Percentiles rank a stretch among this genome's conserved stretches.
Evolutionary conservation across 2,329 filamentous ascomycete genomes (phyloP).

Genomic region (Paracorniculantispora psalliotae): DNA sequence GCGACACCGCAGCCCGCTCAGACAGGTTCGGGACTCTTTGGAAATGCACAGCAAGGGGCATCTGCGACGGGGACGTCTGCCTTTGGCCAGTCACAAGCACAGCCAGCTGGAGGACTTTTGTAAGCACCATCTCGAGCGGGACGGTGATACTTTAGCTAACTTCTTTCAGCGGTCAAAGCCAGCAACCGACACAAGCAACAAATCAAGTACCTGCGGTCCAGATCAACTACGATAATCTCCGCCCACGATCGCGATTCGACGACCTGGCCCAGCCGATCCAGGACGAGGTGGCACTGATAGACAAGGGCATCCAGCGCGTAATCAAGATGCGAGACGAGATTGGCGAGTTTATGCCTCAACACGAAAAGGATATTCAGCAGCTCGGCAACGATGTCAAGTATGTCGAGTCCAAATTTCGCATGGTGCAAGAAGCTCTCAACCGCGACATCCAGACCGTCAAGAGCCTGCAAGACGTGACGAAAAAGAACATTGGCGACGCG

Average conservation of each 20-base stretch:
- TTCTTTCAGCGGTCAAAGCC: conserved; percentile 1
- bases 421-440: conserved; percentile 40
- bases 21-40: conserved; percentile 28
- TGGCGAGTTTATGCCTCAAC: conserved; percentile 59
- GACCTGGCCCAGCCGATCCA: conserved; percentile 82
- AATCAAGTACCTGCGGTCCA: conserved; percentile 65
- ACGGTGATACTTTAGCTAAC: not conserved
- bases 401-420: conserved; percentile 44
- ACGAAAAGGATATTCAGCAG: conserved; percentile 44
- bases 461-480: conserved; percentile 53
- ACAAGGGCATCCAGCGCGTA: conserved; percentile 74
- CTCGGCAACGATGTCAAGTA: conserved; percentile 44
- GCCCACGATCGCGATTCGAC: conserved; percentile 85
- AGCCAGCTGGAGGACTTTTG: conserved; percentile 29
- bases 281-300: conserved; percentile 69
- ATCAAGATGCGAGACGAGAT: conserved; percentile 75
- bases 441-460: conserved; percentile 59
- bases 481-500: conserved; percentile 65
- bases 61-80: conserved; percentile 18
- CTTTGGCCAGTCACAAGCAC: conserved; percentile 32
- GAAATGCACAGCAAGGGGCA: conserved; percentile 18
- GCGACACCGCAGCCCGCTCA: conserved; percentile 15
- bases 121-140: conserved; percentile 17
- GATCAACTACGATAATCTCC: conserved; percentile 72
- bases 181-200: conserved; percentile 11